These are phyloP conservation scores for Rhynchospora breviuscula DNA, from an alignment of 176 grass and related monocot genomes.

Conservation along the genomic window DNA sequence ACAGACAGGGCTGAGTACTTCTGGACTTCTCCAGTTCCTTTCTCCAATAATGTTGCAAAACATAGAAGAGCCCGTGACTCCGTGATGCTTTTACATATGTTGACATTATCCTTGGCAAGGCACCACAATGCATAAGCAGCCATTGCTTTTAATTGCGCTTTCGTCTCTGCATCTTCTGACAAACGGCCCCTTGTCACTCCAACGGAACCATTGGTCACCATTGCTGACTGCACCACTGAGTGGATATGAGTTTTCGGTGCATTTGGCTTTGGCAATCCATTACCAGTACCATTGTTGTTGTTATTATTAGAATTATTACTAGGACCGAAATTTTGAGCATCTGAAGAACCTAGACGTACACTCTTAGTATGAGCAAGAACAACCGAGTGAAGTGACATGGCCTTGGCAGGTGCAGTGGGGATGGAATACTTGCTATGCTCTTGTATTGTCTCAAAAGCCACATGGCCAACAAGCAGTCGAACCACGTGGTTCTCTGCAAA, in stretches of 20 bases:
- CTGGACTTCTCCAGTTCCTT: constrained; percentile 43
- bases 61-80: constrained; percentile 91
- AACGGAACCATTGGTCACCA: constrained; percentile 28
- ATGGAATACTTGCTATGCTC: constrained; percentile 89
- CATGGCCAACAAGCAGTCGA: constrained; percentile 70
- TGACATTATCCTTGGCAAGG: constrained; percentile 46
- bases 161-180: constrained; percentile 47
- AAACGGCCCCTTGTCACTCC: constrained; percentile 33
- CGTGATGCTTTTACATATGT: constrained; percentile 69
- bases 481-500: constrained; percentile 72
- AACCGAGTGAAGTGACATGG: constrained; percentile 62
- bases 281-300: neutral
- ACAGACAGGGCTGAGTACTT: constrained; percentile 72
- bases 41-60: constrained; percentile 70
- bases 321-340: neutral
- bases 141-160: constrained; percentile 74
- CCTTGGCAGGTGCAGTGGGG: constrained; percentile 26
- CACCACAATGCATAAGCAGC: constrained; percentile 79
- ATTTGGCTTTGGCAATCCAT: neutral
- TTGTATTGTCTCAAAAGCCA: constrained; percentile 91
- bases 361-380: constrained; percentile 47
- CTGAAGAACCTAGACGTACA: neutral
- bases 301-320: neutral
- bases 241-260: constrained; percentile 42
- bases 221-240: constrained; percentile 55